Evolutionary conservation across 129 eudicot species (phyloP), one percentile per base, ranked within the genome.

Genomic region (Centella asiatica): DNA sequence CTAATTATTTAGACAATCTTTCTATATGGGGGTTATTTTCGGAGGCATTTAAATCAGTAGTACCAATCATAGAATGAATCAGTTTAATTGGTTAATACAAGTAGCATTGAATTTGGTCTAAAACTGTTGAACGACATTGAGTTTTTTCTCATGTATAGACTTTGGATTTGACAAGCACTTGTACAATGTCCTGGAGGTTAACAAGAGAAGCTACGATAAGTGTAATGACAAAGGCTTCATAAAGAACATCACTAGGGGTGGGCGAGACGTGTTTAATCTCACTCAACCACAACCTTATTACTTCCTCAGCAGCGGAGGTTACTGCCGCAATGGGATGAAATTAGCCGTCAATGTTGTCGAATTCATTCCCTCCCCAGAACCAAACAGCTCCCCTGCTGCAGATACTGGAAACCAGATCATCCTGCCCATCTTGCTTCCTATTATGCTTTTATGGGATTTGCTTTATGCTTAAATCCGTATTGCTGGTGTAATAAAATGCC

Each of bases 221-320:
- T 78, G 83, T 71, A 59, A 31, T 11, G 79, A 78, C 62, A 47
- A 4, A 4, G 55, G 55, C 18, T 73, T 78, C 66, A 34, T 73
- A 17, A 64, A 12, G 32, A 77, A 77, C 48, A 44, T 78, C 4
- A 78, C 79, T 2, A 69, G 50, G 53, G 83, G 82, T 0, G 76
- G 83, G 15, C 64, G 79, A 6, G 79, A 78, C 25, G 82, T 78
- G 37, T 73, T 37, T 37, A 64, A 78, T 57, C 79, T 78, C 33
- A 73, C 75, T 10, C 60, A 69, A 20, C 69, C 78, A 3, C 73
- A 44, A 55, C 76, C 75, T 17, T 73, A 63, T 37, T 78, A 73
- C 71, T 78, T 73, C 42, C 44, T 78, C 61, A 69, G 75, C 52
- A 57, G 78, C 19, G 72, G 81, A 19, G 81, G 82, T 36, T 77